Evolutionary conservation across 495 filamentous ascomycete species (phyloP).

Genomic region (Xylaria palmicola): DNA sequence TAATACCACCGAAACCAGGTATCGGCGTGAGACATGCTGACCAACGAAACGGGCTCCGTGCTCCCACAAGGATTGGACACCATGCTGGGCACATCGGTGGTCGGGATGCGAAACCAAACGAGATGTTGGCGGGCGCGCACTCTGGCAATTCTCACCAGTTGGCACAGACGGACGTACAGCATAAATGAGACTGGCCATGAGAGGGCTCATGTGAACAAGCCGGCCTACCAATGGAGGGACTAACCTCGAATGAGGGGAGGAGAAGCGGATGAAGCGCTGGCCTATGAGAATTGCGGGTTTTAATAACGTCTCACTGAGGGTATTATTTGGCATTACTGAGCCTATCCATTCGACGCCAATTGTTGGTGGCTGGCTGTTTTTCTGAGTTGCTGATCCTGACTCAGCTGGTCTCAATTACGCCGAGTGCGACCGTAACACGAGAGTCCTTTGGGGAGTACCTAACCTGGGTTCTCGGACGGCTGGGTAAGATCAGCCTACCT

Average conservation of each 20-base stretch:
- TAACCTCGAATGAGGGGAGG: not conserved
- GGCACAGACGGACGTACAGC: not conserved
- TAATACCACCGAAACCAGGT: constrained; percentile 16
- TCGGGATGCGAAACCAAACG: not conserved
- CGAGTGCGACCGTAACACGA: constrained; percentile 7
- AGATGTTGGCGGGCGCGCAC: not conserved
- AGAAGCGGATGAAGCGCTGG: not conserved
- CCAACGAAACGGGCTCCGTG: not conserved
- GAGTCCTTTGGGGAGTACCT: no score
- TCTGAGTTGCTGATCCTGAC: constrained; percentile 1
- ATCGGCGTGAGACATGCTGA: constrained; percentile 8
- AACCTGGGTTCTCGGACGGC: not conserved
- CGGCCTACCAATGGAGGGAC: not conserved
- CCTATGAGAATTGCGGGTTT: not conserved
- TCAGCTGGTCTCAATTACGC: constrained; percentile 11
- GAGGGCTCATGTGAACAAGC: constrained; percentile 1
- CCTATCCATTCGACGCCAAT: not conserved
- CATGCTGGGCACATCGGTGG: not conserved
- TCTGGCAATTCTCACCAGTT: not conserved
- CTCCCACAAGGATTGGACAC: not conserved
- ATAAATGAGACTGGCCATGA: not conserved
- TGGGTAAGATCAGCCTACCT: no score
- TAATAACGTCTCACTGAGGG: not conserved
- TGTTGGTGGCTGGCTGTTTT: constrained; percentile 8
- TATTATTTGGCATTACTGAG: not conserved